Conservation (phyloP, 495 filamentous ascomycete genomes). For the Xylaria grammica region DNA sequence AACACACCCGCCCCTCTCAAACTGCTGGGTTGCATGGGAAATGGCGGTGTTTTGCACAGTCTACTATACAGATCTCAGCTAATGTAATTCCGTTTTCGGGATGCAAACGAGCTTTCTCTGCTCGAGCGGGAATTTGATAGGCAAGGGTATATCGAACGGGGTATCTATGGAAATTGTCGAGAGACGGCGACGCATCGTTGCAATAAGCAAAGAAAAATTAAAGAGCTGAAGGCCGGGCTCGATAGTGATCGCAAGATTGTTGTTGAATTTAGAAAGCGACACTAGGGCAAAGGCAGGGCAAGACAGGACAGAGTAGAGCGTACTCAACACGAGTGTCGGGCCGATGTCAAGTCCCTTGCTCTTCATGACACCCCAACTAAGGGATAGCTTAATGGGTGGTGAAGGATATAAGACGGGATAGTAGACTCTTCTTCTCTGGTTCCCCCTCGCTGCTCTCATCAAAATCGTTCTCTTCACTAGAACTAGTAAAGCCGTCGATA, state of each 20-base stretch:
- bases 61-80: background rate
- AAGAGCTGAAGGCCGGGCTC: too few species aligned
- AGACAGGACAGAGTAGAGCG: too few species aligned
- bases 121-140: background rate
- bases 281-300: too few species aligned
- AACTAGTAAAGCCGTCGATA: background rate
- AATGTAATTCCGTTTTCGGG: too few species aligned
- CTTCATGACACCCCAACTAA: too few species aligned
- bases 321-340: too few species aligned
- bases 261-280: too few species aligned
- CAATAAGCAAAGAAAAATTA: too few species aligned
- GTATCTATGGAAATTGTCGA: background rate
- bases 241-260: background rate
- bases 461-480: background rate
- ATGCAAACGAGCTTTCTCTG: background rate
- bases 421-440: background rate
- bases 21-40: background rate
- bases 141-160: background rate
- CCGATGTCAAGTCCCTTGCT: too few species aligned
- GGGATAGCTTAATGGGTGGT: background rate
- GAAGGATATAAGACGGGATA: background rate
- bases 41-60: background rate
- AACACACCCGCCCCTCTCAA: background rate
- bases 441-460: background rate
- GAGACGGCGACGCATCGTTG: too few species aligned